Conservation (phyloP, 1,139 yeast genomes). For the Hansenula anomala region DNA sequence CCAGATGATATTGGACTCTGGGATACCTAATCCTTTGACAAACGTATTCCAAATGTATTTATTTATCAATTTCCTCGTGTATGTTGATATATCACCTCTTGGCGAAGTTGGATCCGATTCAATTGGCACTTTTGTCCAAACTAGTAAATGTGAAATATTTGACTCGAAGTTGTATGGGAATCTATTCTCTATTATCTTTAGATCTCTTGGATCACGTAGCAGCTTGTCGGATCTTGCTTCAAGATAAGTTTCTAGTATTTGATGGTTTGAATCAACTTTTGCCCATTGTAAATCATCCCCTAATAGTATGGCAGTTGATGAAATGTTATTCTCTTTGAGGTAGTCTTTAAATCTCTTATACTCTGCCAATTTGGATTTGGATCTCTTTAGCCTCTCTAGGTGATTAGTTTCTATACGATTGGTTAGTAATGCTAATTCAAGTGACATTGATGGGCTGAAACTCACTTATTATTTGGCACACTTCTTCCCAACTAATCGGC, state of each 20-base stretch:
- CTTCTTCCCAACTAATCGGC: not conserved
- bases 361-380: not conserved
- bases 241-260: slow-evolving; percentile 3
- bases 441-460: not conserved
- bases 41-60: slow-evolving; percentile 31
- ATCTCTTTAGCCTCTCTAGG: not conserved
- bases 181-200: slow-evolving; percentile 23
- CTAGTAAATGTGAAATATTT: slow-evolving; percentile 25
- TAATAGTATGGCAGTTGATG: slow-evolving; percentile 1
- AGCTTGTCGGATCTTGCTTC: slow-evolving; percentile 3
- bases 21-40: slow-evolving; percentile 30
- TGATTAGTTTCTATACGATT: not conserved
- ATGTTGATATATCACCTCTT: slow-evolving; percentile 3
- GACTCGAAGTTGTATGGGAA: slow-evolving; percentile 29
- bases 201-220: slow-evolving; percentile 5
- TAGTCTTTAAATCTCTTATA: not conserved
- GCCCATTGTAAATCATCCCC: slow-evolving; percentile 5
- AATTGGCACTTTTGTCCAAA: slow-evolving; percentile 32
- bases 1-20: slow-evolving; percentile 45
- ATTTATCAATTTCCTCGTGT: slow-evolving; percentile 4
- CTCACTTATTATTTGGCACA: not conserved
- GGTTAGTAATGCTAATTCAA: too few relatives aligned
- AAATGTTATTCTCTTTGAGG: not conserved
- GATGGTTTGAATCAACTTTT: slow-evolving; percentile 1
- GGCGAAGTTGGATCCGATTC: slow-evolving; percentile 18